A percentile compares a stretch with the other conserved stretches of the same genome.
These are phyloP conservation scores for Ensete ventricosum DNA, from an alignment of 176 grass and related monocot species.

Conservation along the genomic window DNA sequence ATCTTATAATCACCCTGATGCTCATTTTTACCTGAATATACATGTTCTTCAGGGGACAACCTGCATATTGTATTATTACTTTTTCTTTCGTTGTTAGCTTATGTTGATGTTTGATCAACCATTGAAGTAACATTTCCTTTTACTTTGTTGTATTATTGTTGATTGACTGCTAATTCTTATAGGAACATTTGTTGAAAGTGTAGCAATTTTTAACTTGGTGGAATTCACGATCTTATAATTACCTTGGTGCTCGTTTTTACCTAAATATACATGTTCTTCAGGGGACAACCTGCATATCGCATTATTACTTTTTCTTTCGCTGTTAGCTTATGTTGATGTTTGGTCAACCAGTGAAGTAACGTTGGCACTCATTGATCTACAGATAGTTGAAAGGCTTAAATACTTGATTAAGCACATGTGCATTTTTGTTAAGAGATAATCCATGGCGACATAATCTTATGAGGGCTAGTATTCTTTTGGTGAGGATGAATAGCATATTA, in stretches of 20 bases:
- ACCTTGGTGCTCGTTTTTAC: too few relatives aligned
- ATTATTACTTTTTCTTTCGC: background rate
- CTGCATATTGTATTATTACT: background rate
- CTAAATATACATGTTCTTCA: background rate
- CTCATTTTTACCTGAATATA: too few relatives aligned
- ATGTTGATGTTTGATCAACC: background rate
- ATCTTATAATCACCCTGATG: too few relatives aligned
- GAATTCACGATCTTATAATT: too few relatives aligned
- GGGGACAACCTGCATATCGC: background rate
- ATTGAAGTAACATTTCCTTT: background rate
- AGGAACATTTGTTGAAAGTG: too few relatives aligned
- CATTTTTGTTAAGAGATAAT: background rate
- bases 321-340: background rate
- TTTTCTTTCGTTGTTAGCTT: background rate
- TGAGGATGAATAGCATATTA: background rate
- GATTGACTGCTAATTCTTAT: too few relatives aligned
- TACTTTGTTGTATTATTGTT: too few relatives aligned
- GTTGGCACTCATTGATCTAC: background rate
- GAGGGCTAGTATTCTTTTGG: background rate
- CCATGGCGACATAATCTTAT: background rate
- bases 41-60: background rate
- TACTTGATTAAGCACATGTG: background rate
- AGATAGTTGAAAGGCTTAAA: background rate
- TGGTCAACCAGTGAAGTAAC: background rate
- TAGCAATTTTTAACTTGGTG: too few relatives aligned